Evolutionary conservation across 2,329 filamentous ascomycete species (phyloP).

Genomic region (Sporothrix dimorphospora): DNA sequence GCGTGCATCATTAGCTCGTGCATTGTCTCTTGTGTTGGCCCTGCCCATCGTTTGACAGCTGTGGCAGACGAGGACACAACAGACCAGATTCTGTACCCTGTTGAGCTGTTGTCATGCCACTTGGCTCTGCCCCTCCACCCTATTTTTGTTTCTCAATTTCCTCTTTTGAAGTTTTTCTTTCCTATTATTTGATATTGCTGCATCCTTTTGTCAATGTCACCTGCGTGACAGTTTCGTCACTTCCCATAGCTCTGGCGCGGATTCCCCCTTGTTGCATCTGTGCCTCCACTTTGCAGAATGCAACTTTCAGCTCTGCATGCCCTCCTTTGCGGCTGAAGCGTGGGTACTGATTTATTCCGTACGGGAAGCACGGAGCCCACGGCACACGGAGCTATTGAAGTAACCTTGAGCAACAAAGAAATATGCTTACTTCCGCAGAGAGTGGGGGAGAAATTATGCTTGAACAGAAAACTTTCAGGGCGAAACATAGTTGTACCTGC

Average conservation of each 20-base stretch:
- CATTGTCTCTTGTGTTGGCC: not conserved
- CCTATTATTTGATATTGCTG: not conserved
- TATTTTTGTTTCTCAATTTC: not conserved
- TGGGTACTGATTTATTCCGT: too few species aligned
- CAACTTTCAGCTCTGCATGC: conserved; percentile 18
- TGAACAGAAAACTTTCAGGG: not conserved
- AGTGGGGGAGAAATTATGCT: not conserved
- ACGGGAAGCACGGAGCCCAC: not conserved
- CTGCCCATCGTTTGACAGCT: conserved; percentile 1
- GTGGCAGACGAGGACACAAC: not conserved
- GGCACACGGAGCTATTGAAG: not conserved
- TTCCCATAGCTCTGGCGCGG: not conserved
- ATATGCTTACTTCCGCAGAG: not conserved
- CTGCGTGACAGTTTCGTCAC: conserved; percentile 14
- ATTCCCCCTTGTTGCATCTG: not conserved
- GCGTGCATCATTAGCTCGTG: not conserved
- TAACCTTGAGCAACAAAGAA: not conserved
- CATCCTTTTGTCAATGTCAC: not conserved
- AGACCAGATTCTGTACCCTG: not conserved
- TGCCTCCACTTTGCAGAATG: conserved; percentile 9
- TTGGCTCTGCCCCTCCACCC: conserved; percentile 13
- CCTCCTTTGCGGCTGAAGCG: conserved; percentile 15
- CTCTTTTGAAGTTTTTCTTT: not conserved
- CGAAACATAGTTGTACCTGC: not conserved
- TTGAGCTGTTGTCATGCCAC: conserved; percentile 24